A percentile compares a stretch with the other conserved stretches of the same genome.
Evolutionary conservation across 2,329 filamentous ascomycete species (phyloP).

Genomic region (Fulvia fulva): DNA sequence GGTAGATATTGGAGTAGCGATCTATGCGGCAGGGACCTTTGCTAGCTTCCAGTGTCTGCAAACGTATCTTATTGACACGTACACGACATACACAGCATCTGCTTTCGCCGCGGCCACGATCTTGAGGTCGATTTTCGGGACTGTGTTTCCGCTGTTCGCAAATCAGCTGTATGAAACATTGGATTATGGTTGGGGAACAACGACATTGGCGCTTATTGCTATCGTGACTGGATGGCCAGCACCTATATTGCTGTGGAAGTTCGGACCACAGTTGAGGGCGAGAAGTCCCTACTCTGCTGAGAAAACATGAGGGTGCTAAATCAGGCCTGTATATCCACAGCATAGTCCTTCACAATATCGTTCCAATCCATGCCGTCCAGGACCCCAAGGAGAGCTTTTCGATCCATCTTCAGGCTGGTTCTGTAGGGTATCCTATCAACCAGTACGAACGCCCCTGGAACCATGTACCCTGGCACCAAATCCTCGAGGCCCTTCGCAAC

Average conservation of each 20-base stretch:
- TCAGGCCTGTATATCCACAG: too few relatives aligned
- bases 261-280: constrained; percentile 14
- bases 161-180: constrained; percentile 39
- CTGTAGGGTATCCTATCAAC: too few relatives aligned
- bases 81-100: constrained; percentile 46
- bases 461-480: too few relatives aligned
- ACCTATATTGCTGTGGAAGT: constrained; percentile 23
- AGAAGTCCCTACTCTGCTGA: constrained; percentile 20
- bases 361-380: too few relatives aligned
- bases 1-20: constrained; percentile 21
- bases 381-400: too few relatives aligned
- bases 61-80: constrained; percentile 45
- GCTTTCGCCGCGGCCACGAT: constrained; percentile 46
- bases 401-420: too few relatives aligned
- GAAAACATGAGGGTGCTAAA: too few relatives aligned
- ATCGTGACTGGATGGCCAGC: constrained; percentile 15
- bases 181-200: constrained; percentile 39
- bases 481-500: too few relatives aligned
- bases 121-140: constrained; percentile 44
- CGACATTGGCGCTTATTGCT: constrained; percentile 20
- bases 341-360: too few relatives aligned
- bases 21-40: constrained; percentile 22
- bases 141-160: constrained; percentile 50
- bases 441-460: too few relatives aligned
- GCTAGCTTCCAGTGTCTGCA: constrained; percentile 23